phyloP scores from a whole-genome alignment of 768 basidiomycete species.

The Termitomyces sp. region DNA sequence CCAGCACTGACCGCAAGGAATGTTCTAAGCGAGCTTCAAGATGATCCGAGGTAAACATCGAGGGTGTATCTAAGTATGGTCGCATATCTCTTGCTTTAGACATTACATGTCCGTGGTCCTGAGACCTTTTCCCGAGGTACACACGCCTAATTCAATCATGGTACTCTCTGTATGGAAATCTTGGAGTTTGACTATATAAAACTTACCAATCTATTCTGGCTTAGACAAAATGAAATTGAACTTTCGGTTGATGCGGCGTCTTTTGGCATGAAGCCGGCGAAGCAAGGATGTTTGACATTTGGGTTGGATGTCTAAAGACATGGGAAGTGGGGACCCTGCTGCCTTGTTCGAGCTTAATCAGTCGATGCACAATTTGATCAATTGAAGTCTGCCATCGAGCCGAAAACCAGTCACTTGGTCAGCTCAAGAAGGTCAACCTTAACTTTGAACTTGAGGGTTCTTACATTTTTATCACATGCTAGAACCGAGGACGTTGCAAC shows the following conservation, averaged over 20 bases:
- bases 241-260: neutral
- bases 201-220: neutral
- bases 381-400: neutral
- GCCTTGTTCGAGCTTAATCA: neutral
- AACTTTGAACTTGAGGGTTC: slow-evolving; percentile 1
- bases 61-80: neutral
- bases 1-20: neutral
- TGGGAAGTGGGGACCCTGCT: neutral
- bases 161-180: neutral
- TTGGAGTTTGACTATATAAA: neutral
- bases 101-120: neutral
- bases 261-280: neutral
- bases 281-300: neutral
- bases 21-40: neutral
- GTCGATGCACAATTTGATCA: neutral
- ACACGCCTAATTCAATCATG: neutral
- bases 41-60: slow-evolving; percentile 1
- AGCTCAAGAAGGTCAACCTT: slow-evolving; percentile 1
- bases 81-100: neutral
- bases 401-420: neutral
- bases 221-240: neutral
- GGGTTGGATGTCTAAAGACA: neutral
- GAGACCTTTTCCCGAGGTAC: slow-evolving; percentile 1
- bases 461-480: neutral
- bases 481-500: slow-evolving; percentile 1